Conservation (phyloP, 148 eudicot species). For the Cornus controversa region DNA sequence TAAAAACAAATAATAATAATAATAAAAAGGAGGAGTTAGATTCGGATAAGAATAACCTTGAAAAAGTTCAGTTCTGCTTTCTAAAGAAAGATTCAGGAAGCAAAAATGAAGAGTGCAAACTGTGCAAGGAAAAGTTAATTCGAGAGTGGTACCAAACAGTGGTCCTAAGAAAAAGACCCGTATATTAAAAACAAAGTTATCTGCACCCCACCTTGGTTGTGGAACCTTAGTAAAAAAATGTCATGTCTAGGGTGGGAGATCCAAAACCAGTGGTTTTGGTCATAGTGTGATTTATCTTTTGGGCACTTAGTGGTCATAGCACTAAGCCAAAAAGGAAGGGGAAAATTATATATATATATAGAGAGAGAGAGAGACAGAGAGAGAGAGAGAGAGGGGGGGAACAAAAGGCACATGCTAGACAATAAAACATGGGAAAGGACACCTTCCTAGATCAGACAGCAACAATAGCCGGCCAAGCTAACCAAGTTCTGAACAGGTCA, state of each 20-base stretch:
- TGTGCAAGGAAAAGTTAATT: background rate
- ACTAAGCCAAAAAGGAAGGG: too few species aligned
- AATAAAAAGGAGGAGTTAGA: too few species aligned
- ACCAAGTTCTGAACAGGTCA: conserved; percentile 5
- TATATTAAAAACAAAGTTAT: background rate
- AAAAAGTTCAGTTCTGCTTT: too few species aligned
- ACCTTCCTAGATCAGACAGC: background rate
- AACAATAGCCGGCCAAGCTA: background rate
- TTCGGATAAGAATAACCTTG: too few species aligned
- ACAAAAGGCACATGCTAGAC: background rate
- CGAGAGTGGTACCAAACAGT: background rate
- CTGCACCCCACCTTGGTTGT: background rate
- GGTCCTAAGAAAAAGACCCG: too few species aligned
- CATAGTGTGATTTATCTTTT: background rate
- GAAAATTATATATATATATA: too few species aligned
- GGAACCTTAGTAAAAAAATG: background rate
- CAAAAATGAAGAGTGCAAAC: background rate
- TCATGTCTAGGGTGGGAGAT: background rate
- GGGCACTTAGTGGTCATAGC: background rate
- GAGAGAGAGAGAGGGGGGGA: too few species aligned
- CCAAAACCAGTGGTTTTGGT: background rate
- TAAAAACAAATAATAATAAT: too few species aligned
- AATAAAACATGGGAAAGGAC: background rate
- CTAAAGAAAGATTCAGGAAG: too few species aligned
- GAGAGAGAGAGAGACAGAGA: too few species aligned